phyloP scores from a whole-genome alignment of 495 filamentous ascomycete genomes.

The Cryomyces minteri region DNA sequence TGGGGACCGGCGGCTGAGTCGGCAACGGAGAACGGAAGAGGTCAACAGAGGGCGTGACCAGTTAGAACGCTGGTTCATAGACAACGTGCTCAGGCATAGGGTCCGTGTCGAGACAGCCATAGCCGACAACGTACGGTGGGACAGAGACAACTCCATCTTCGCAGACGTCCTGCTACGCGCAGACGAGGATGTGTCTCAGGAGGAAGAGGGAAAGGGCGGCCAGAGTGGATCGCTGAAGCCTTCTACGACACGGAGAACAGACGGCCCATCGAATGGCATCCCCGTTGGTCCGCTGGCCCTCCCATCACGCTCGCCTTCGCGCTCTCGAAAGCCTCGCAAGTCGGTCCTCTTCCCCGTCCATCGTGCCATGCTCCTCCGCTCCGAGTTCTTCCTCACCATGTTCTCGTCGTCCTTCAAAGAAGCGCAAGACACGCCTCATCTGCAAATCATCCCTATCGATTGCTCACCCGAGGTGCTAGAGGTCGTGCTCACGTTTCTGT shows the following conservation, averaged over 20 bases:
- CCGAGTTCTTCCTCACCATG: conserved; percentile 92
- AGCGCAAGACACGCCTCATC: conserved; percentile 51
- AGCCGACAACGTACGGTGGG: conserved; percentile 57
- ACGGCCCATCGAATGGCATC: conserved; percentile 30
- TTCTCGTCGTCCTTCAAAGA: conserved; percentile 78
- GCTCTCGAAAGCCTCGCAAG: conserved; percentile 19
- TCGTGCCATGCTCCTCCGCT: conserved; percentile 78
- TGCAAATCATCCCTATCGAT: conserved; percentile 67
- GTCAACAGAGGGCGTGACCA: conserved; percentile 59
- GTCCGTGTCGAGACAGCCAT: conserved; percentile 47
- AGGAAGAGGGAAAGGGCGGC: conserved; percentile 21
- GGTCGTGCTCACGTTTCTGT: conserved; percentile 68
- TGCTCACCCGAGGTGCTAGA: conserved; percentile 70
- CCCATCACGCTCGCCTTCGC: conserved; percentile 17
- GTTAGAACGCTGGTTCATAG: conserved; percentile 53
- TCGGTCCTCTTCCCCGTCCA: conserved; percentile 70
- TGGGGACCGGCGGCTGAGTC: conserved; percentile 51
- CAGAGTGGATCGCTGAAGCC: conserved; percentile 11
- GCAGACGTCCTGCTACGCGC: conserved; percentile 75
- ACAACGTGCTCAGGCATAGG: conserved; percentile 57
- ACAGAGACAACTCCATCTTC: conserved; percentile 64
- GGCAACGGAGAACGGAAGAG: conserved; percentile 68
- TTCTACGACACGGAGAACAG: conserved; percentile 12
- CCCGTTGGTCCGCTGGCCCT: conserved; percentile 36
- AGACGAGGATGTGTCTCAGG: conserved; percentile 43